Evolutionary conservation across 192 early-diverging fungal species (phyloP).

Genomic region (Jimgerdemannia lactiflua): DNA sequence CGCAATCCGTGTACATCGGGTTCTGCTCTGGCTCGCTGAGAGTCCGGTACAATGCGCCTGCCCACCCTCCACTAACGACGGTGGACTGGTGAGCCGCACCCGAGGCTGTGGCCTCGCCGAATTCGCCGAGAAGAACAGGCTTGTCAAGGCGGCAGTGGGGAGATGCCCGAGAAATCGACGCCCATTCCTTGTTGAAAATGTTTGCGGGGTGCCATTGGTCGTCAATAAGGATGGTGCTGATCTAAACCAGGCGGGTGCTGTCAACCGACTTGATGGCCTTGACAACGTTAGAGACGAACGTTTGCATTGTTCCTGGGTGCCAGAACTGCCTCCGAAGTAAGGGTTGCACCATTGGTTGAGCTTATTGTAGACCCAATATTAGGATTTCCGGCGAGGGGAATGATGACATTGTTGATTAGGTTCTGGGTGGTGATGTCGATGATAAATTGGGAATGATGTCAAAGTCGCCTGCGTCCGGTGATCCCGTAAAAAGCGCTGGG

Average conservation of each 20-base stretch:
- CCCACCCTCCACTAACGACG: background rate
- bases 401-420: background rate
- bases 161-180: slow-evolving; percentile 5
- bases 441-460: background rate
- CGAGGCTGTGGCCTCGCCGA: background rate
- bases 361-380: slow-evolving; percentile 2
- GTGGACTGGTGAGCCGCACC: background rate
- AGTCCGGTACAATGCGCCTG: background rate
- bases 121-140: background rate
- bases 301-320: background rate
- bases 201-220: background rate
- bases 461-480: background rate
- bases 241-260: background rate
- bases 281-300: background rate
- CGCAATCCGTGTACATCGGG: background rate
- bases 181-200: background rate
- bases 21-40: background rate
- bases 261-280: background rate
- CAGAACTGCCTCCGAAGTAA: background rate
- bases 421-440: background rate
- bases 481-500: background rate
- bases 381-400: background rate
- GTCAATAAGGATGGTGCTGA: no score
- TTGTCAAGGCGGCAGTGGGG: background rate
- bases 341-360: slow-evolving; percentile 1